Conservation (phyloP, 2,329 filamentous ascomycete species). For the Tolypocladium tropicale region DNA sequence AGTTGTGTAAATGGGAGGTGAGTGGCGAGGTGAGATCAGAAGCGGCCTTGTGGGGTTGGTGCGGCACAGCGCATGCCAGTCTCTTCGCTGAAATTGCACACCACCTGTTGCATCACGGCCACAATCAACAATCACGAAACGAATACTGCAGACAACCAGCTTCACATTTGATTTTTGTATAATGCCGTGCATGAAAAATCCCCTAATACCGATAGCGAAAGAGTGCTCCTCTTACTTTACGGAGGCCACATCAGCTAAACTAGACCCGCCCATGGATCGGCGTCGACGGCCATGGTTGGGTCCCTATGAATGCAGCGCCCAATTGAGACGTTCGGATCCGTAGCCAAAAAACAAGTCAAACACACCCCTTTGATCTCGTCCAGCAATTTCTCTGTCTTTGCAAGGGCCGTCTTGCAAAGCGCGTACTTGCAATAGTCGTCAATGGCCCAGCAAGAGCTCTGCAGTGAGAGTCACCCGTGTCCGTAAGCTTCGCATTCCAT, state of each 20-base stretch:
- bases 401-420: too few species aligned
- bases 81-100: too few species aligned
- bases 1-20: neutral
- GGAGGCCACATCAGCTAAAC: neutral
- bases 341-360: neutral
- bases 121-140: neutral
- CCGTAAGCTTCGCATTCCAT: too few species aligned
- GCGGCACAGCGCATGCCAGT: neutral
- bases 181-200: neutral
- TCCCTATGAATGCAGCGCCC: neutral
- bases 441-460: too few species aligned
- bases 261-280: neutral
- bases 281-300: neutral
- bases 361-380: neutral
- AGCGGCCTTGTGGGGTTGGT: neutral
- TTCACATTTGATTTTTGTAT: neutral
- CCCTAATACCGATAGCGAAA: neutral
- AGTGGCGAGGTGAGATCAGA: neutral
- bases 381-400: neutral
- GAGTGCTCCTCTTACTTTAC: too few species aligned
- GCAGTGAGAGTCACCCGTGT: neutral
- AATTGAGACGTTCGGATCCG: neutral
- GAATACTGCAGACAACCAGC: neutral
- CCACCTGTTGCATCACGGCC: neutral
- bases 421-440: too few species aligned